phyloP scores from a whole-genome alignment of 495 filamentous ascomycete species.

The Podospora australis region DNA sequence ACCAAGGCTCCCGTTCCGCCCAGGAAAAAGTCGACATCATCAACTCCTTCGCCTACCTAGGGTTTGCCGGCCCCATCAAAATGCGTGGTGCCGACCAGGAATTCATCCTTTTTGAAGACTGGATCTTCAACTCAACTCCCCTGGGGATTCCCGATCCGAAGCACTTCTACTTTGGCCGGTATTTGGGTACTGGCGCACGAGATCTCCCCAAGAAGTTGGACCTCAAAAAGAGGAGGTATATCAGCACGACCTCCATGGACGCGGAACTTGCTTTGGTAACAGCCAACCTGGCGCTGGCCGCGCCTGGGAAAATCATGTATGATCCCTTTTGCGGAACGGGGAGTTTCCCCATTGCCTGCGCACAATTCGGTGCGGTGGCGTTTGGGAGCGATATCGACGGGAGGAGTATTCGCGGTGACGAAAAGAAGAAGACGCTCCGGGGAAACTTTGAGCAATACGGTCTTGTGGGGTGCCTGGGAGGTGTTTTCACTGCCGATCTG shows the following conservation, averaged over 20 bases:
- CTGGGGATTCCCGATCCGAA: constrained; percentile 45
- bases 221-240: constrained; percentile 87
- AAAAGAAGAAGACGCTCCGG: constrained; percentile 45
- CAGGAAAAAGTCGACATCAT: constrained; percentile 62
- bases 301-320: constrained; percentile 74
- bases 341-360: constrained; percentile 77
- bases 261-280: constrained; percentile 87
- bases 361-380: constrained; percentile 77
- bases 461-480: constrained; percentile 55
- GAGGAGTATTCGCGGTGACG: constrained; percentile 67
- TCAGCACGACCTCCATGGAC: constrained; percentile 95
- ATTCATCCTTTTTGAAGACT: constrained; percentile 78
- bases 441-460: constrained; percentile 86
- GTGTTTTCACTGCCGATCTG: constrained; percentile 77
- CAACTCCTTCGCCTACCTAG: constrained; percentile 71
- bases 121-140: constrained; percentile 44
- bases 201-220: constrained; percentile 69
- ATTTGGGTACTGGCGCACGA: constrained; percentile 55
- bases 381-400: constrained; percentile 92
- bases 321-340: constrained; percentile 96
- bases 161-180: constrained; percentile 63
- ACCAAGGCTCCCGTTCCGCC: constrained; percentile 57
- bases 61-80: constrained; percentile 66
- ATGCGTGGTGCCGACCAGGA: constrained; percentile 65
- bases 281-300: constrained; percentile 80